Evolutionary conservation across 2,329 filamentous ascomycete species (phyloP).

Genomic region (Penicillium sp.): DNA sequence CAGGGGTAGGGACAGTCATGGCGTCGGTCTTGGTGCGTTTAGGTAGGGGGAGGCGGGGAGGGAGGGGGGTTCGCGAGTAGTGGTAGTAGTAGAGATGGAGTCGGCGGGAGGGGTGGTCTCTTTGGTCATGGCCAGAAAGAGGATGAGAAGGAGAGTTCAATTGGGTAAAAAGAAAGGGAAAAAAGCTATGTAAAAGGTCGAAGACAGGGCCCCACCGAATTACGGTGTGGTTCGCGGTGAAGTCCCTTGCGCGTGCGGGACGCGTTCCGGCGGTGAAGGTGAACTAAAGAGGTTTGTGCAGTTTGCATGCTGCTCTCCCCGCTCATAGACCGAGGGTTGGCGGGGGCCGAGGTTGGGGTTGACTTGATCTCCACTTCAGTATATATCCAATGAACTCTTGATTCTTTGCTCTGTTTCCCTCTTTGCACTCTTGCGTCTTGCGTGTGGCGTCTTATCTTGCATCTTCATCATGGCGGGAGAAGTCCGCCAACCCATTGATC

Average conservation of each 20-base stretch:
- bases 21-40: conserved; percentile 69
- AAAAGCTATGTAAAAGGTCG: not conserved
- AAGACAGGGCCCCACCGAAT: conserved; percentile 4
- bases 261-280: not conserved
- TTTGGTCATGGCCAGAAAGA: conserved; percentile 38
- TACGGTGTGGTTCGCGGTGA: conserved; percentile 23
- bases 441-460: no score
- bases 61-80: conserved; percentile 49
- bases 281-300: conserved; percentile 1
- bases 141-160: not conserved
- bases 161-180: not conserved
- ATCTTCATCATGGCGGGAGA: conserved; percentile 72
- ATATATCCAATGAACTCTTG: conserved; percentile 9
- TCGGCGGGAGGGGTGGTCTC: conserved; percentile 38
- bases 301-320: conserved; percentile 3
- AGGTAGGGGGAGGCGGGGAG: conserved; percentile 68
- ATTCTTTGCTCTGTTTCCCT: not conserved
- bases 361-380: not conserved
- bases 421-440: no score
- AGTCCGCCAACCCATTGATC: conserved; percentile 85
- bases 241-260: conserved; percentile 10
- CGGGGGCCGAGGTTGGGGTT: conserved; percentile 15
- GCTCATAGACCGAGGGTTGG: not conserved
- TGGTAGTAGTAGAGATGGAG: conserved; percentile 21
- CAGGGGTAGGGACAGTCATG: conserved; percentile 29